A percentile compares a stretch with the other conserved stretches of the same genome.
These are phyloP conservation scores for Claviceps cyperi DNA, from an alignment of 2,329 filamentous ascomycete species.

Conservation along the genomic window DNA sequence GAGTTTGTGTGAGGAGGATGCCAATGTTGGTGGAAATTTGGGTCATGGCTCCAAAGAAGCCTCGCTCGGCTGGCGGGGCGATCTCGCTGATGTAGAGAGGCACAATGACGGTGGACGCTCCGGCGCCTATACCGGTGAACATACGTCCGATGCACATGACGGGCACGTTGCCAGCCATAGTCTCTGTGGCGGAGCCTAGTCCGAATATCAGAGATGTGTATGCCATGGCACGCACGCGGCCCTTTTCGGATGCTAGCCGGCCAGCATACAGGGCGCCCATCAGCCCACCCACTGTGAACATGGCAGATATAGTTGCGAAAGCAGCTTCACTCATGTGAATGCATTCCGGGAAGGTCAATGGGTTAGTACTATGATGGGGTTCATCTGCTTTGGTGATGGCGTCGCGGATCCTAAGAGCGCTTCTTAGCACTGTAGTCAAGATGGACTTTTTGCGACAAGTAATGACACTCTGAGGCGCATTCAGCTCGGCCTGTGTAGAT, in stretches of 20 bases:
- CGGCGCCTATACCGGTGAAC: slow-evolving; percentile 70
- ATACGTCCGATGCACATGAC: slow-evolving; percentile 61
- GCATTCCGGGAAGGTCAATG: slow-evolving; percentile 48
- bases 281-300: slow-evolving; percentile 83
- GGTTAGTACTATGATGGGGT: slow-evolving; percentile 8
- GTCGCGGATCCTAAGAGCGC: slow-evolving; percentile 16
- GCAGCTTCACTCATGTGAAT: slow-evolving; percentile 73
- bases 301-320: slow-evolving; percentile 76
- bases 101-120: slow-evolving; percentile 80
- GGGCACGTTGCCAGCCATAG: slow-evolving; percentile 51
- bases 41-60: slow-evolving; percentile 72
- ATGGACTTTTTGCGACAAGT: slow-evolving; percentile 55
- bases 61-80: slow-evolving; percentile 57
- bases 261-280: slow-evolving; percentile 69
- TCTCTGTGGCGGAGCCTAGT: slow-evolving; percentile 61
- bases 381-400: slow-evolving; percentile 10
- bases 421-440: slow-evolving; percentile 13
- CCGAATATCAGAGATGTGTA: slow-evolving; percentile 64
- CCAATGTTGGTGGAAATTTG: slow-evolving; percentile 90
- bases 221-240: slow-evolving; percentile 63
- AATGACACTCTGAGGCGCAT: slow-evolving; percentile 86
- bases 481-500: slow-evolving; percentile 59
- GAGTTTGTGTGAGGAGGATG: slow-evolving; percentile 66
- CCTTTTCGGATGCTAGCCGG: slow-evolving; percentile 61
- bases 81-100: slow-evolving; percentile 92